A percentile compares a stretch with the other conserved stretches of the same genome.
These are phyloP conservation scores for Yueomyces sinensis DNA, from an alignment of 805 yeast genomes.

Conservation along the genomic window DNA sequence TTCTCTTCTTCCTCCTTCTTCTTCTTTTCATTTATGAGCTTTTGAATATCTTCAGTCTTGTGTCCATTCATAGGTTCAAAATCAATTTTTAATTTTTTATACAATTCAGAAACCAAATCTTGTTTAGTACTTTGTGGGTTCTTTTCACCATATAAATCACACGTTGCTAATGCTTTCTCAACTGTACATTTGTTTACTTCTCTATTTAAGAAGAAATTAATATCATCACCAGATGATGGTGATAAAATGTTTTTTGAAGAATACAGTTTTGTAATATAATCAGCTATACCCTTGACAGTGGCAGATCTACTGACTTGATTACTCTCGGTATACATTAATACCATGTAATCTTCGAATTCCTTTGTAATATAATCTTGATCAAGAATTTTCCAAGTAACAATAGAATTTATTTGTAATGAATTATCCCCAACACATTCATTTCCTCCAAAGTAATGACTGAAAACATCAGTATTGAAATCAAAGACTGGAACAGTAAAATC, in stretches of 20 bases:
- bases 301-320: slow-evolving; percentile 23
- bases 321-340: slow-evolving; percentile 26
- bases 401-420: slow-evolving; percentile 6
- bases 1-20: too few species aligned
- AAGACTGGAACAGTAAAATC: slow-evolving; percentile 5
- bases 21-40: too few species aligned
- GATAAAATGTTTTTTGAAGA: neutral
- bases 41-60: too few species aligned
- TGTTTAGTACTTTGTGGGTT: neutral
- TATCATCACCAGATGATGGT: neutral
- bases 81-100: too few species aligned
- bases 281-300: slow-evolving; percentile 23
- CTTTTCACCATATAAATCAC: slow-evolving; percentile 1
- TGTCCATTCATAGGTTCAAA: too few species aligned
- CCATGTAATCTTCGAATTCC: slow-evolving; percentile 25
- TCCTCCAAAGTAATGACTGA: slow-evolving; percentile 1
- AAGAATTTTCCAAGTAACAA: slow-evolving; percentile 6
- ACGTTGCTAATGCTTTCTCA: neutral
- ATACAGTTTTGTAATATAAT: slow-evolving; percentile 22
- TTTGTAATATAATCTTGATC: slow-evolving; percentile 5
- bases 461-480: slow-evolving; percentile 4
- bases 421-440: slow-evolving; percentile 4
- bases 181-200: slow-evolving; percentile 4
- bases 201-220: slow-evolving; percentile 3
- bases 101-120: too few species aligned